Base-by-base conservation (phyloP, 371 early-diverging fungal genomes). In the Conidiobolus incongruus region DNA sequence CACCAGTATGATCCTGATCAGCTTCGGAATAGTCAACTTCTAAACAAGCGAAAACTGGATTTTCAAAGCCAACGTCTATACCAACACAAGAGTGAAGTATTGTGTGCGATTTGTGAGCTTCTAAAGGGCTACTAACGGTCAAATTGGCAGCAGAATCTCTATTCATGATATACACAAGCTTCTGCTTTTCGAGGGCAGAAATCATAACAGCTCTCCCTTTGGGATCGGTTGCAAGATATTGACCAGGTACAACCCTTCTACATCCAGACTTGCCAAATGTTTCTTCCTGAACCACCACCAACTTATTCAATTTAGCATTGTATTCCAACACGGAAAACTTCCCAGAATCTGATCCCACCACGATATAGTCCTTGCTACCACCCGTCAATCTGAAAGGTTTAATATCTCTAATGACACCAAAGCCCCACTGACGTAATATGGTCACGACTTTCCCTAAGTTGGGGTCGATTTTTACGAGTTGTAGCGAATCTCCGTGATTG, bases 11-110 rank as follows among this genome's bases (percentile, higher is more conserved):
- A 58, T 85, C 88, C 38, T 68, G 63, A 57, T 86, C 87, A 1
- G 79, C 71, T 26, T 88, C 97, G 8, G 69, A 53, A 55, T 87
- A 87, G 58, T 81, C 82, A 1, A 77, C 69, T 52, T 94, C 97
- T 30, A 97, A 55, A 48, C 76, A 72, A 0, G 94, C 95, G 70
- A 97, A 97, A 28, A 90, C 68, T 2, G 98, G 98, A 58, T 95
- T 97, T 49, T 97, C 96, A 51, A 81, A 97, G 0, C 93, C 96
- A 29, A 97, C 96, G 59, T 97, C 96, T 15, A 95, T 70, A 15
- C 83, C 95, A 24, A 78, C 77, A 34, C 80, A 61, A 49, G 72
- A 65, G 45, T 75, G 76, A 44, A 77, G 69, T 17, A 94, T 51
- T 0, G 78, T 75, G 38, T 78, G 66, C 11, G 79, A 60, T 50